Conservation (phyloP, 1,284 basidiomycete genomes). For the Apiotrichum gracile region DNA sequence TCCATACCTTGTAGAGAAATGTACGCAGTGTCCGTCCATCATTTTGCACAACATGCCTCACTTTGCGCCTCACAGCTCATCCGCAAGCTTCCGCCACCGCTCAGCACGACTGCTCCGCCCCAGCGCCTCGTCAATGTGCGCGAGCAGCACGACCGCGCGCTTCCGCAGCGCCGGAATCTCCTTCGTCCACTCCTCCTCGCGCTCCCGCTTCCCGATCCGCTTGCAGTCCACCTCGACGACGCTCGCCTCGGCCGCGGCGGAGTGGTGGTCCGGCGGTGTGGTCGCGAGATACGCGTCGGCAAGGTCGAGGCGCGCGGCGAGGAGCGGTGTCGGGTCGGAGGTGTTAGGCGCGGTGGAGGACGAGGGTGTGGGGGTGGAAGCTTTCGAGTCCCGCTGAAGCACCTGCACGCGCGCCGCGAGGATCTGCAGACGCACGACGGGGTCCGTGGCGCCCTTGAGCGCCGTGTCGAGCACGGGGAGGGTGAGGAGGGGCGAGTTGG, state of each 20-base stretch:
- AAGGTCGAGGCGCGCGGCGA: slow-evolving; percentile 21
- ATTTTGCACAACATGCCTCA: too few species aligned
- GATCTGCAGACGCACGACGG: slow-evolving; percentile 22
- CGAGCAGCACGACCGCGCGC: slow-evolving; percentile 17
- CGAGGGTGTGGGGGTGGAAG: background rate
- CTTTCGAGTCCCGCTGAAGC: slow-evolving; percentile 11
- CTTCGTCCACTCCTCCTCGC: background rate
- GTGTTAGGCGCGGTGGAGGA: background rate
- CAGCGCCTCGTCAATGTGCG: slow-evolving; percentile 24
- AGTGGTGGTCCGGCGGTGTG: slow-evolving; percentile 10
- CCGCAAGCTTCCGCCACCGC: slow-evolving; percentile 8
- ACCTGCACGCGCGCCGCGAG: slow-evolving; percentile 29
- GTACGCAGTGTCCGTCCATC: too few species aligned
- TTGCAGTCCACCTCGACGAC: slow-evolving; percentile 22
- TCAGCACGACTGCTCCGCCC: slow-evolving; percentile 24
- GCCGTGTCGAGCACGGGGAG: slow-evolving; percentile 9
- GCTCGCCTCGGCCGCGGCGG: slow-evolving; percentile 23
- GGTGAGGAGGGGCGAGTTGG: slow-evolving; percentile 9
- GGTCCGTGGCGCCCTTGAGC: slow-evolving; percentile 4
- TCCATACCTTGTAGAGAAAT: too few species aligned
- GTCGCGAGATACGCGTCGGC: slow-evolving; percentile 18
- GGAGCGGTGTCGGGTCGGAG: slow-evolving; percentile 8
- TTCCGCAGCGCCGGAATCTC: slow-evolving; percentile 13
- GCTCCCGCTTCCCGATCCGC: background rate
- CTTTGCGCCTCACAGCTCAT: background rate